Conservation (phyloP, 768 basidiomycete species). For the Suillus occidentalis region DNA sequence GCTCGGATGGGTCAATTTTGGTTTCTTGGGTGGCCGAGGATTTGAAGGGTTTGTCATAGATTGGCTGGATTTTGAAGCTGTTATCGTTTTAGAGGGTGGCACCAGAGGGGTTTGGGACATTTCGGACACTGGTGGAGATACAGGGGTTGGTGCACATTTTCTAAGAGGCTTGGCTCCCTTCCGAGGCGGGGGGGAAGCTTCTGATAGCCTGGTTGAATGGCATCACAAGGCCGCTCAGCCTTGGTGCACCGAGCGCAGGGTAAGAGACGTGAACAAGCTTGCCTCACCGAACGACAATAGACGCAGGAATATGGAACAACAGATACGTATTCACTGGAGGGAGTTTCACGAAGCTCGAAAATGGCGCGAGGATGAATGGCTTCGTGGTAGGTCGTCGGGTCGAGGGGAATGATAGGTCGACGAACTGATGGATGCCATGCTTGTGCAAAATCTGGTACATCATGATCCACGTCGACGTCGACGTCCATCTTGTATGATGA, state of each 20-base stretch:
- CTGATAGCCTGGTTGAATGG: constrained; percentile 15
- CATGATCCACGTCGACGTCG: neutral
- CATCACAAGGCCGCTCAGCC: constrained; percentile 7
- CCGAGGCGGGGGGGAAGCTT: constrained; percentile 24
- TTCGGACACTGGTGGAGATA: neutral
- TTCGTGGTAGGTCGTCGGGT: constrained; percentile 19
- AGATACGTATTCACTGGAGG: constrained; percentile 14
- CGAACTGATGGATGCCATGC: constrained; percentile 28
- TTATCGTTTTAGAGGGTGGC: neutral
- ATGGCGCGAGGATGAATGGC: constrained; percentile 22
- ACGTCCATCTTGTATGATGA: neutral
- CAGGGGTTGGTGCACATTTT: neutral
- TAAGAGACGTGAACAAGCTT: constrained; percentile 27
- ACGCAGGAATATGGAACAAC: constrained; percentile 25
- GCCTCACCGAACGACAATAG: constrained; percentile 11
- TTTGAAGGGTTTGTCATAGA: neutral
- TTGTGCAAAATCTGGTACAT: constrained; percentile 13
- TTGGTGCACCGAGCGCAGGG: constrained; percentile 28
- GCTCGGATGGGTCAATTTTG: neutral
- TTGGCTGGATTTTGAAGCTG: neutral
- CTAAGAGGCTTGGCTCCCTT: constrained; percentile 10
- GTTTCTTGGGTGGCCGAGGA: neutral
- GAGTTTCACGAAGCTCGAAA: constrained; percentile 25
- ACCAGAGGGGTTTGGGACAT: neutral
- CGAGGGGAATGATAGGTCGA: constrained; percentile 22